A percentile compares a stretch with the other conserved stretches of the same genome.
phyloP scores from a whole-genome alignment of 73 alveolate genomes.

The Paramecium sonneborni region DNA sequence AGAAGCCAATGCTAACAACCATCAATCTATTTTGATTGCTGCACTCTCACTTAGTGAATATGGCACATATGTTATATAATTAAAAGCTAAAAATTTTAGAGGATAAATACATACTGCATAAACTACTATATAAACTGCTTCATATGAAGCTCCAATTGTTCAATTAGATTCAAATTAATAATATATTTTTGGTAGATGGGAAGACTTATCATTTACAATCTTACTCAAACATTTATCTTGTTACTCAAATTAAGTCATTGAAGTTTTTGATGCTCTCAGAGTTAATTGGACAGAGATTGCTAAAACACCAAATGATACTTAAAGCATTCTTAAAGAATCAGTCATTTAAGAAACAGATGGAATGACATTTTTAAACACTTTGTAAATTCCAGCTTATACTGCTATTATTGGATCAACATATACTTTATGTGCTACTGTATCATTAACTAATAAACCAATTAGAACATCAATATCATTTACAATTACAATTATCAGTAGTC shows the following conservation, averaged over 20 bases:
- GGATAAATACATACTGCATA: neutral
- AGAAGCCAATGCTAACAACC: neutral
- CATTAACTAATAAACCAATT: neutral
- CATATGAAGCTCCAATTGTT: neutral
- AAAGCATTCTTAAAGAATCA: neutral
- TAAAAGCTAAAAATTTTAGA: neutral
- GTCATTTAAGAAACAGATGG: neutral
- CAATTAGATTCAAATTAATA: neutral
- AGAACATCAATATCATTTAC: neutral
- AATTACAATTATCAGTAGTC: neutral
- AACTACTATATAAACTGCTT: neutral
- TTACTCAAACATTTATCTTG: neutral
- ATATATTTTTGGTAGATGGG: neutral
- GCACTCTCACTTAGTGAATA: neutral
- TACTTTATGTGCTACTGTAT: neutral
- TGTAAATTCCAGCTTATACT: neutral
- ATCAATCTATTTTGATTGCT: neutral
- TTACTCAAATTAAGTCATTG: neutral
- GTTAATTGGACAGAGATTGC: conserved; percentile 3
- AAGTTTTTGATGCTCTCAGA: neutral
- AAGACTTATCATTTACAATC: neutral
- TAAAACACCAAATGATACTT: neutral
- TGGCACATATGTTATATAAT: neutral
- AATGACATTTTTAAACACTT: neutral
- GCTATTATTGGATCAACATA: neutral